phyloP scores from a whole-genome alignment of 2,329 filamentous ascomycete species.

The Aspergillus alliaceus region DNA sequence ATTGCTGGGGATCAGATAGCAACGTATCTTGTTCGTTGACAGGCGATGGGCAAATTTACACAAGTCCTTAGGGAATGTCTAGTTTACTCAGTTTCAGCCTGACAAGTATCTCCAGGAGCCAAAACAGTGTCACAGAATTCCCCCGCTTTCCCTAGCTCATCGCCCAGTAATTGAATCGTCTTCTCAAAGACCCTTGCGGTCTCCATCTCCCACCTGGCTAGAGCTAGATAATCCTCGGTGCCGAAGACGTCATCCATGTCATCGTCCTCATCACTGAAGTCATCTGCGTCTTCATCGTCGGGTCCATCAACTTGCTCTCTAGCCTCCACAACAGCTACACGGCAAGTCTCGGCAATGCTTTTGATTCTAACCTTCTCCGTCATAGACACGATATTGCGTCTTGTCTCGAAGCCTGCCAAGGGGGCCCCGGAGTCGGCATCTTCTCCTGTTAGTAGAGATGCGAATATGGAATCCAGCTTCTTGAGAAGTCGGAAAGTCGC shows the following conservation, averaged over 20 bases:
- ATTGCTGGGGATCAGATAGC: background rate
- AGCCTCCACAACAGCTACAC: conserved; percentile 68
- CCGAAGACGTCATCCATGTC: conserved; percentile 43
- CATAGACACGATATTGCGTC: conserved; percentile 59
- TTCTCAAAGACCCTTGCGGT: conserved; percentile 76
- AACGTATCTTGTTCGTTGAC: background rate
- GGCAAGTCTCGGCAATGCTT: conserved; percentile 74
- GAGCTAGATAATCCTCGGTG: conserved; percentile 28
- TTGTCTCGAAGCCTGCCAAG: conserved; percentile 69
- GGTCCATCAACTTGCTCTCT: conserved; percentile 50
- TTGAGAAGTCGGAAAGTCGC: conserved; percentile 68
- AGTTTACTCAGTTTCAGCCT: background rate
- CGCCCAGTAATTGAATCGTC: conserved; percentile 73
- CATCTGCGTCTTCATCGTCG: conserved; percentile 38
- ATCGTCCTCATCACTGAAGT: conserved; percentile 35
- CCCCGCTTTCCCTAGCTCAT: conserved; percentile 55
- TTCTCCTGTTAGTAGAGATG: conserved; percentile 67
- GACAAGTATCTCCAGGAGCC: conserved; percentile 10
- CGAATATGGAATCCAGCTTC: conserved; percentile 83
- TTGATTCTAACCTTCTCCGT: conserved; percentile 87
- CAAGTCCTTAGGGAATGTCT: background rate
- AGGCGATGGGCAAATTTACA: background rate
- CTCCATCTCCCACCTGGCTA: conserved; percentile 60
- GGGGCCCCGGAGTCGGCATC: conserved; percentile 65
- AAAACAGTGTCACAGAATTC: conserved; percentile 25